Conservation (phyloP, 768 basidiomycete species). For the Amanita fuliginea region DNA sequence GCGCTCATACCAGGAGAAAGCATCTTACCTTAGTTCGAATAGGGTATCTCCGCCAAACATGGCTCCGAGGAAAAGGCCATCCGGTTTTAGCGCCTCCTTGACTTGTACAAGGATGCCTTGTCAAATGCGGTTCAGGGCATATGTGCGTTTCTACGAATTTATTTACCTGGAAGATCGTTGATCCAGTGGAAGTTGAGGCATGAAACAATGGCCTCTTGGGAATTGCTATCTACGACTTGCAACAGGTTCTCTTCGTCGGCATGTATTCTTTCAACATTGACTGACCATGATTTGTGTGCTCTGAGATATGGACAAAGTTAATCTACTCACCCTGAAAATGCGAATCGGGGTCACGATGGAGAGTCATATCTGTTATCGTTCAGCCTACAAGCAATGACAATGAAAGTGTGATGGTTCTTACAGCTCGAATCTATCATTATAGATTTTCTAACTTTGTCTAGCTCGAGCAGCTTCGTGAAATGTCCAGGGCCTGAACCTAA, state of each 20-base stretch:
- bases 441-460: slow-evolving; percentile 54
- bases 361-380: slow-evolving; percentile 39
- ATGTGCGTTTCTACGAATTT: background rate
- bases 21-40: slow-evolving; percentile 74
- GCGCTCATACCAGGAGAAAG: background rate
- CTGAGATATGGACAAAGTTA: background rate
- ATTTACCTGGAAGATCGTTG: slow-evolving; percentile 86
- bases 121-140: background rate
- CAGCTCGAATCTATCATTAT: slow-evolving; percentile 85
- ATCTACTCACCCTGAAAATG: slow-evolving; percentile 67
- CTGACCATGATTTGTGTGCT: slow-evolving; percentile 28
- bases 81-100: slow-evolving; percentile 71
- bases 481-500: slow-evolving; percentile 88
- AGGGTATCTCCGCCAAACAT: slow-evolving; percentile 94
- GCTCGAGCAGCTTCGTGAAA: slow-evolving; percentile 73
- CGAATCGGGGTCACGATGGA: slow-evolving; percentile 67
- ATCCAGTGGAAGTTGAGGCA: slow-evolving; percentile 94
- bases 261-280: slow-evolving; percentile 65
- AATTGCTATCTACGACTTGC: slow-evolving; percentile 48
- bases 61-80: slow-evolving; percentile 90
- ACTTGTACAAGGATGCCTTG: slow-evolving; percentile 81
- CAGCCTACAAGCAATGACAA: background rate
- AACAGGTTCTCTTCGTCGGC: slow-evolving; percentile 81
- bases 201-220: slow-evolving; percentile 87
- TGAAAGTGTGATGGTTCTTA: slow-evolving; percentile 20